phyloP scores from a whole-genome alignment of 2,329 filamentous ascomycete genomes.

The Alternaria dauci region DNA sequence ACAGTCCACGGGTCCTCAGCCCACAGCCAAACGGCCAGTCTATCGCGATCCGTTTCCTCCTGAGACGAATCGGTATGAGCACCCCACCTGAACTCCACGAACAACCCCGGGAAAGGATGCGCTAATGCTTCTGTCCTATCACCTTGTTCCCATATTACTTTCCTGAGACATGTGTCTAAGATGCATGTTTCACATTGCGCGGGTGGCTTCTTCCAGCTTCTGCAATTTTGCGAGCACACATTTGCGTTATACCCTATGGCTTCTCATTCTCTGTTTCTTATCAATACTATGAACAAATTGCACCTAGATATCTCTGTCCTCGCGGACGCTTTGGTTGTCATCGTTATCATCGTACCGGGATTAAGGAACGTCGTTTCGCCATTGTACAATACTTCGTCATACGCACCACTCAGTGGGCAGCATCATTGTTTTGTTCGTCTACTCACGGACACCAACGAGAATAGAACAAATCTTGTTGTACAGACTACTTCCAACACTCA shows the following conservation, averaged over 20 bases:
- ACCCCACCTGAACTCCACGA: slow-evolving; percentile 32
- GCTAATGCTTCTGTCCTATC: slow-evolving; percentile 2
- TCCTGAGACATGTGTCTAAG: not conserved
- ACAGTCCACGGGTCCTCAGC: slow-evolving; percentile 13
- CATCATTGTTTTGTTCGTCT: not conserved
- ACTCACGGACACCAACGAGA: not conserved
- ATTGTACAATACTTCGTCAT: slow-evolving; percentile 16
- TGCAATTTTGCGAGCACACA: slow-evolving; percentile 14
- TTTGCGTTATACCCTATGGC: slow-evolving; percentile 27
- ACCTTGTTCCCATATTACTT: not conserved
- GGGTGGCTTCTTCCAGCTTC: slow-evolving; percentile 14
- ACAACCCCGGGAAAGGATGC: slow-evolving; percentile 19
- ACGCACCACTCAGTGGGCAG: slow-evolving; percentile 4
- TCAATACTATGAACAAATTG: slow-evolving; percentile 5
- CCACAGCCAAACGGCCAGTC: slow-evolving; percentile 16
- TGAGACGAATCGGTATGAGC: slow-evolving; percentile 35
- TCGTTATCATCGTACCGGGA: not conserved
- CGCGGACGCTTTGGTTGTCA: slow-evolving; percentile 18
- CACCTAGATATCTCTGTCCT: slow-evolving; percentile 27
- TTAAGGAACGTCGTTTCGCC: not conserved
- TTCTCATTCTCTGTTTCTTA: slow-evolving; percentile 1
- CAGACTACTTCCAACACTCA: not conserved
- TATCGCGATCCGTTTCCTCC: slow-evolving; percentile 29
- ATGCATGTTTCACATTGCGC: slow-evolving; percentile 4
- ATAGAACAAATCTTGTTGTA: not conserved